Evolutionary conservation across 2,329 filamentous ascomycete genomes (phyloP).

Genomic region (Lachnellula subtilissima): DNA sequence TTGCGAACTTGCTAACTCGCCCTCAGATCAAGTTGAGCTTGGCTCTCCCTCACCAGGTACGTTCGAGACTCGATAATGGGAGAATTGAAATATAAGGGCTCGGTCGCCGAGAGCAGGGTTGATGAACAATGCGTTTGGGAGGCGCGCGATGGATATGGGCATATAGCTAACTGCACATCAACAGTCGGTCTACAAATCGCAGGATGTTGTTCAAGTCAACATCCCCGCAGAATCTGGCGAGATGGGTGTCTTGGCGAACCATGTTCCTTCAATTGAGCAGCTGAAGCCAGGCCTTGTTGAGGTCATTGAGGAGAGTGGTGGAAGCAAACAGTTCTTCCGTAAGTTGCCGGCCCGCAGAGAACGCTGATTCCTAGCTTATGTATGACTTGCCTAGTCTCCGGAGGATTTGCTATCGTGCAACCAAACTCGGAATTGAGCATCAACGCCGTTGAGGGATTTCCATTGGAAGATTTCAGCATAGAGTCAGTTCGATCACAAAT

Average conservation of each 20-base stretch:
- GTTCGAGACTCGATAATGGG: conserved; percentile 31
- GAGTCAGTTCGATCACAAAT: conserved; percentile 89
- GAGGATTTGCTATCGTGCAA: conserved; percentile 95
- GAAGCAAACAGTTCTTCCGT: conserved; percentile 97
- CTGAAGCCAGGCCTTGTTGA: conserved; percentile 94
- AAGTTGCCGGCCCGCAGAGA: conserved; percentile 42
- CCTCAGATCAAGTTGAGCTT: conserved; percentile 90
- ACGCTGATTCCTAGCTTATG: conserved; percentile 7
- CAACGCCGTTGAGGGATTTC: conserved; percentile 94
- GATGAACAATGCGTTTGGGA: not conserved
- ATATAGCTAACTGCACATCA: conserved; percentile 36
- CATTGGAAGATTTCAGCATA: conserved; percentile 91
- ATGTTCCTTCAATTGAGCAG: conserved; percentile 98
- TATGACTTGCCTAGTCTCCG: conserved; percentile 65
- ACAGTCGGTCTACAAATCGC: conserved; percentile 66
- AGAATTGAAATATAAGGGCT: not conserved
- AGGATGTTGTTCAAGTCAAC: conserved; percentile 89
- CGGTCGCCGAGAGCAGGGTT: not conserved
- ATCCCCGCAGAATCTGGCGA: conserved; percentile 96
- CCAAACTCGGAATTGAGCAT: conserved; percentile 93
- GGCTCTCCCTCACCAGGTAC: conserved; percentile 96
- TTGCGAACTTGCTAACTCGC: conserved; percentile 26
- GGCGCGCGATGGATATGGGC: conserved; percentile 29
- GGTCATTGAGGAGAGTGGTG: conserved; percentile 87
- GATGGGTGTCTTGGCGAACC: conserved; percentile 98